phyloP scores from a whole-genome alignment of 2,329 filamentous ascomycete species.

The Incumbomyces delicatus region DNA sequence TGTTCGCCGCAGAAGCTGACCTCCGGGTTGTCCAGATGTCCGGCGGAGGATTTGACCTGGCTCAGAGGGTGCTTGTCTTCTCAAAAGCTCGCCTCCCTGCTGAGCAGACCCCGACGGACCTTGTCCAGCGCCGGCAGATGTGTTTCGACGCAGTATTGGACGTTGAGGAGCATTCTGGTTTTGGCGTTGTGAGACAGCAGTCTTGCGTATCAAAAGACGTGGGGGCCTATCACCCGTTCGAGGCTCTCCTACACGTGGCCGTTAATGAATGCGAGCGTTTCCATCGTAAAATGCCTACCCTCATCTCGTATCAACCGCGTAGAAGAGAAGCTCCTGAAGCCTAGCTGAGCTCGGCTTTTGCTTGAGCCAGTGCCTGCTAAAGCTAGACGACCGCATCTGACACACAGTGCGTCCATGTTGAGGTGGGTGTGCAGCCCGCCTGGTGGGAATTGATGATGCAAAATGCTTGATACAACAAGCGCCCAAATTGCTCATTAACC shows the following conservation, averaged over 20 bases:
- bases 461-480: too few species aligned
- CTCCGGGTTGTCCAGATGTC: neutral
- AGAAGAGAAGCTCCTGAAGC: slow-evolving; percentile 6
- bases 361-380: neutral
- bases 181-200: neutral
- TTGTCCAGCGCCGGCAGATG: neutral
- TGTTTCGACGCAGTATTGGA: neutral
- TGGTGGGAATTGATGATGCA: too few species aligned
- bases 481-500: too few species aligned
- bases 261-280: too few species aligned
- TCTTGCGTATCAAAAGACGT: neutral
- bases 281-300: neutral
- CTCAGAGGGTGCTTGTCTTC: neutral
- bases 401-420: slow-evolving; percentile 1
- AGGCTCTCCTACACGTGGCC: neutral
- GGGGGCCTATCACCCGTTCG: neutral
- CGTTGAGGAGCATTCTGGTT: neutral
- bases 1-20: slow-evolving; percentile 4
- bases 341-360: neutral
- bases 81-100: neutral
- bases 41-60: neutral
- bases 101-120: neutral
- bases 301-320: neutral
- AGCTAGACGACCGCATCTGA: neutral
- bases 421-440: neutral